Base-by-base conservation (phyloP, 2,329 filamentous ascomycete species). In the Penicillium sp. region DNA sequence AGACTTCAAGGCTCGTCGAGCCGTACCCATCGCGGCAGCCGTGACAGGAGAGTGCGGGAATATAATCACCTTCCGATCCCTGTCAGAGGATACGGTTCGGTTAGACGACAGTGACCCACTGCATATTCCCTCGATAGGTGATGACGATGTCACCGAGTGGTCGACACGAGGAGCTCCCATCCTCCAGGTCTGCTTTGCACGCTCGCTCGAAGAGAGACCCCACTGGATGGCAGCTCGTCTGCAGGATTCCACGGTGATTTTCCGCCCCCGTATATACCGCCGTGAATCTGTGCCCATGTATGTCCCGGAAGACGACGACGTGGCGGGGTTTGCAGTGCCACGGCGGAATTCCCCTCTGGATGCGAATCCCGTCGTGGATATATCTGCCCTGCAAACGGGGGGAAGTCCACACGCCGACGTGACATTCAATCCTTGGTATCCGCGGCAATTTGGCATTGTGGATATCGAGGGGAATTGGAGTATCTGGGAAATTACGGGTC, bases 391-490 rank as follows among this genome's bases (percentile, higher is more conserved):
- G 1, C 64, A 76, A 23, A 82, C 78, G 2, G 80, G 78, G 10
- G 78, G 75, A 1, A 65, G 67, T 26, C 60, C 77, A 3, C 82
- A 85, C 66, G 78, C 78, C 1, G 78, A 86, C 67, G 75, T 87
- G 10, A 67, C 77, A 6, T 87, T 87, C 68, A 85, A 87, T 62
- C 83, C 83, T 3, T 83, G 80, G 74, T 82, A 83, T 64, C 76
- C 80, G 52, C 75, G 76, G n/a, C 81, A 84, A 62, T 67, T 87
- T 53, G 84, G 76, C 2, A 71, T 86, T 13, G 68, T 86, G 18
- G 83, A 87, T 64, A 74, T 76, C 40, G 61, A 67, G 26, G 83
- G 82, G 1, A 71, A 71, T 34, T 87, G 84, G 85, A 79, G 73
- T 49, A 66, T 86, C 34, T 77, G 72, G 79, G 73, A 74, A 54